phyloP scores from a whole-genome alignment of 352 stramenopile genomes.

The Phytophthora ohioensis region DNA sequence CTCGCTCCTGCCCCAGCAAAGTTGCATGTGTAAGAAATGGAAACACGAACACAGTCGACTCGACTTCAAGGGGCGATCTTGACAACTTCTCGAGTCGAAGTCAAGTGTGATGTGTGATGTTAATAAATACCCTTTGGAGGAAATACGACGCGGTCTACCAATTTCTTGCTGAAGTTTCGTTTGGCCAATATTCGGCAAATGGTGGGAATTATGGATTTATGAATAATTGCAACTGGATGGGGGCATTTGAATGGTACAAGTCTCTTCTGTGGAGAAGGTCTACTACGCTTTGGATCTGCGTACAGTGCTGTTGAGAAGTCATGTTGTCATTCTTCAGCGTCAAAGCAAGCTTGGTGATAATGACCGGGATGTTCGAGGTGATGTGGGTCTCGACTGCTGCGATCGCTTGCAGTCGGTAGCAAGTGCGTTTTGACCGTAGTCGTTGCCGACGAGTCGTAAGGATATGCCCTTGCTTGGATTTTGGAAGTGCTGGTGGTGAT shows the following conservation, averaged over 20 bases:
- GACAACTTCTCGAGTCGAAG: too few relatives aligned
- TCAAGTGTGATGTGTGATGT: too few relatives aligned
- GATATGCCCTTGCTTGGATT: not conserved
- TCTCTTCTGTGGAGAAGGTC: conserved; percentile 3
- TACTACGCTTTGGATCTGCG: not conserved
- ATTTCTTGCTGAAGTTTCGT: too few relatives aligned
- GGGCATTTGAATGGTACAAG: not conserved
- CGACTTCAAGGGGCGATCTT: too few relatives aligned
- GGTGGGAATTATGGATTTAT: not conserved
- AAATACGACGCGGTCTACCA: too few relatives aligned
- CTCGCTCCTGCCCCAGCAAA: not conserved
- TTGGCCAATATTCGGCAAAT: not conserved
- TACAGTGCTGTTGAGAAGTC: not conserved
- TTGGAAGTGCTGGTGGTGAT: not conserved
- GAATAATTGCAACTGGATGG: not conserved
- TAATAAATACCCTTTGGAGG: too few relatives aligned
- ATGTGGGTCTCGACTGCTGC: conserved; percentile 5
- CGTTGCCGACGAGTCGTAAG: not conserved
- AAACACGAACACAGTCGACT: too few relatives aligned
- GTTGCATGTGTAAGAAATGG: not conserved
- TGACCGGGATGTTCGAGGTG: not conserved
- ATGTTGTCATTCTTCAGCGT: not conserved
- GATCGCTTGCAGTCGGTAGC: not conserved
- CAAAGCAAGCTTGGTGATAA: not conserved
- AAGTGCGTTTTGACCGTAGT: not conserved